These are phyloP conservation scores for Fraxinus floribunda DNA, from an alignment of 305 asterid species.

Conservation along the genomic window DNA sequence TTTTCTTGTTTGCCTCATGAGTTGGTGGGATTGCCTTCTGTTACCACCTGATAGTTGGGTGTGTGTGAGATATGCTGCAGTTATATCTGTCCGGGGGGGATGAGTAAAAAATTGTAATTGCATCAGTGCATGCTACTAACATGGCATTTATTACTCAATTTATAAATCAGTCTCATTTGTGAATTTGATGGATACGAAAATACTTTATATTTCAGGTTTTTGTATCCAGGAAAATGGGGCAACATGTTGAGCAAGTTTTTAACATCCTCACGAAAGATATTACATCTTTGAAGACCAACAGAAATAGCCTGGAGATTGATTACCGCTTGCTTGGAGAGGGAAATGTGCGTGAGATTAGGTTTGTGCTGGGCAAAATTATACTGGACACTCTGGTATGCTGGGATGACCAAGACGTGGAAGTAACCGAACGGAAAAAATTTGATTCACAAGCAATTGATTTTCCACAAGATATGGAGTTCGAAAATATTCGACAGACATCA, in stretches of 20 bases:
- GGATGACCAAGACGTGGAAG: conserved; percentile 19
- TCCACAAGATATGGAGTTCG: conserved; percentile 11
- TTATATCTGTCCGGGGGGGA: background rate
- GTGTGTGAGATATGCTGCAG: background rate
- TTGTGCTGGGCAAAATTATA: conserved; percentile 73
- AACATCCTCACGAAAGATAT: conserved; percentile 29
- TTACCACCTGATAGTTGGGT: background rate
- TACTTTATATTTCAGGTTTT: conserved; percentile 57
- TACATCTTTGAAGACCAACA: conserved; percentile 26
- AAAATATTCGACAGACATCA: conserved; percentile 20
- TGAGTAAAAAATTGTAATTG: background rate
- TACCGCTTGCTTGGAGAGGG: conserved; percentile 46
- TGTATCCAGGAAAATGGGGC: conserved; percentile 46
- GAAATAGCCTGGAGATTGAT: conserved; percentile 34
- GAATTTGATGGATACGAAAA: conserved; percentile 15
- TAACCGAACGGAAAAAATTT: conserved; percentile 21
- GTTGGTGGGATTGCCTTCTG: background rate
- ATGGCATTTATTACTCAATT: background rate
- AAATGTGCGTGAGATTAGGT: conserved; percentile 50
- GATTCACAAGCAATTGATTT: conserved; percentile 18
- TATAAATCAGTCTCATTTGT: background rate
- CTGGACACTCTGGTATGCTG: conserved; percentile 42
- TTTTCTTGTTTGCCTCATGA: background rate
- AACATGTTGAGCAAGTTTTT: conserved; percentile 31
- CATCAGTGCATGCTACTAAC: background rate